Evolutionary conservation across 305 asterid genomes (phyloP).

Genomic region (Coffea humblotiana): DNA sequence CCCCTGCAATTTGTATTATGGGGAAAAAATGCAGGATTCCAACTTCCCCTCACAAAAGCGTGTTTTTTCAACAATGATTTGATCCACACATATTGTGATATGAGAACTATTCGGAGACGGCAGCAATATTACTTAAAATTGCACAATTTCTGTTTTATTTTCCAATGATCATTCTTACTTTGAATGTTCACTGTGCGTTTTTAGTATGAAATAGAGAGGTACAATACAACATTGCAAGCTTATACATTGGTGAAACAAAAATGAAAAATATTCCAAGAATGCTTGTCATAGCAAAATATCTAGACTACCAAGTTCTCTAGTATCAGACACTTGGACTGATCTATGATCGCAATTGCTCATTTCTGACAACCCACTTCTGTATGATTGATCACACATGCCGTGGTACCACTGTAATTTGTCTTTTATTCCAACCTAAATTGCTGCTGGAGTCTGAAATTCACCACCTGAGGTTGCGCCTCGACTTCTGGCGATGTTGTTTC

Average conservation of each 20-base stretch:
- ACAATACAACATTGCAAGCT: constrained; percentile 1
- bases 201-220: background rate
- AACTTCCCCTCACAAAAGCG: too few relatives aligned
- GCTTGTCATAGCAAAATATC: background rate
- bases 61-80: too few relatives aligned
- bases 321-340: background rate
- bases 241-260: background rate
- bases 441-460: constrained; percentile 23
- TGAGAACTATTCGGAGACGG: too few relatives aligned
- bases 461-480: constrained; percentile 68
- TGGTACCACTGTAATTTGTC: background rate
- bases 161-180: background rate
- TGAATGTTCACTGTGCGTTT: background rate
- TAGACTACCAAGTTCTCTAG: background rate
- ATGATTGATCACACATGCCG: background rate
- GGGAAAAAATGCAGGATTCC: too few relatives aligned
- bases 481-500: constrained; percentile 61
- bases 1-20: too few relatives aligned
- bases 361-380: background rate
- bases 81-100: too few relatives aligned
- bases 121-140: too few relatives aligned
- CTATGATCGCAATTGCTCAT: background rate
- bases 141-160: too few relatives aligned
- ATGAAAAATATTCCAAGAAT: constrained; percentile 3
- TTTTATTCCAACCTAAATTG: background rate